Conservation (phyloP, 306 rosid species). For the Luffa acutangula region DNA sequence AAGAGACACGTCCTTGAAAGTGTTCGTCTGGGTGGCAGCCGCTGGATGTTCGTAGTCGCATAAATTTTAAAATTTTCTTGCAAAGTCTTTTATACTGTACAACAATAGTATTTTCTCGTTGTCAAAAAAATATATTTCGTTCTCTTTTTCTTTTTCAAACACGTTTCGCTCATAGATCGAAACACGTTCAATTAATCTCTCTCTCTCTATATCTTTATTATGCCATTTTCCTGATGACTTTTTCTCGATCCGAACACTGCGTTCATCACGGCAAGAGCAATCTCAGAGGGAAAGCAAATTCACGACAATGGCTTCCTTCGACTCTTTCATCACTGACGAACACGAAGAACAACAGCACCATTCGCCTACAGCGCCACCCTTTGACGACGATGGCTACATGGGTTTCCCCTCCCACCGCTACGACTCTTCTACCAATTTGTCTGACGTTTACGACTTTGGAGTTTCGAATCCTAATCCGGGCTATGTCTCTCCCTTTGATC, state of each 20-base stretch:
- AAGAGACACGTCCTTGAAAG: neutral
- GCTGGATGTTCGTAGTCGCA: neutral
- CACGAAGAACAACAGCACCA: slow-evolving; percentile 22
- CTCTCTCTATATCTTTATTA: neutral
- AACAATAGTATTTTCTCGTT: no score
- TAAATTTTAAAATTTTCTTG: neutral
- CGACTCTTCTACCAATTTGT: slow-evolving; percentile 26
- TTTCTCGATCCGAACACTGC: slow-evolving; percentile 22
- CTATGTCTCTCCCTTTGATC: slow-evolving; percentile 44
- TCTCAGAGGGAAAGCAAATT: neutral
- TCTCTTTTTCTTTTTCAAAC: neutral
- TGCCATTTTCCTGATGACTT: neutral
- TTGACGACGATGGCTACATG: slow-evolving; percentile 35
- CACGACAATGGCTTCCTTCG: slow-evolving; percentile 50
- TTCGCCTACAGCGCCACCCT: slow-evolving; percentile 22
- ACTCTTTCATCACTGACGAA: slow-evolving; percentile 33
- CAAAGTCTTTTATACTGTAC: no score
- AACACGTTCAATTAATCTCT: neutral
- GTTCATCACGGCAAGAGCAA: neutral
- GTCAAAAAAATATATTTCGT: no score
- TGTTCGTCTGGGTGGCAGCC: neutral
- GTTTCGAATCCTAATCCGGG: slow-evolving; percentile 32
- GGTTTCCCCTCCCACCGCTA: slow-evolving; percentile 22
- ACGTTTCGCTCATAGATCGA: neutral
- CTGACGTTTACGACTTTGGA: slow-evolving; percentile 35